phyloP scores from a whole-genome alignment of 768 basidiomycete genomes.

The Hygrophoropsis aurantiaca region DNA sequence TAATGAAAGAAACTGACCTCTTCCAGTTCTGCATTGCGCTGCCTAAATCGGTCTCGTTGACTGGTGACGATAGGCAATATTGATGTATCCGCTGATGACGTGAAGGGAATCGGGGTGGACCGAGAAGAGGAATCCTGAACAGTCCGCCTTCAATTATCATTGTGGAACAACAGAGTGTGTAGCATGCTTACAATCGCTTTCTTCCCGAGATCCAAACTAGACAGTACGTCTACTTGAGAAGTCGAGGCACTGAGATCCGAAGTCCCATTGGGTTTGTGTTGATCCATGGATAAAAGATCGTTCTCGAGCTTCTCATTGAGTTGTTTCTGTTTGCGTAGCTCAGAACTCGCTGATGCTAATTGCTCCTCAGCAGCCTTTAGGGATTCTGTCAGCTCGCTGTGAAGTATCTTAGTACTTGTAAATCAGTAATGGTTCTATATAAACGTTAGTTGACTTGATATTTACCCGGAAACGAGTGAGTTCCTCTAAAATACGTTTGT shows the following conservation, averaged over 20 bases:
- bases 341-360: constrained; percentile 55
- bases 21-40: constrained; percentile 95
- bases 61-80: constrained; percentile 98
- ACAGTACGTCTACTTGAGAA: constrained; percentile 56
- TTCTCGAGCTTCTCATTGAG: constrained; percentile 92
- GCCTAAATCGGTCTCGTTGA: constrained; percentile 96
- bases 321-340: constrained; percentile 73
- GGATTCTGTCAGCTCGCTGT: constrained; percentile 75
- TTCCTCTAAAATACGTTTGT: constrained; percentile 89
- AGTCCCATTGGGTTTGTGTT: constrained; percentile 43
- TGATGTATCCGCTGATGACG: constrained; percentile 81
- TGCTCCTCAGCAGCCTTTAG: constrained; percentile 57
- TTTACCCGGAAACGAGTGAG: constrained; percentile 85
- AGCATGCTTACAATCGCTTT: constrained; percentile 39
- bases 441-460: constrained; percentile 2
- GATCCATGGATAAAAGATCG: constrained; percentile 83
- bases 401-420: constrained; percentile 61
- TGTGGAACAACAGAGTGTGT: background rate
- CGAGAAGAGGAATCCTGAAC: constrained; percentile 33
- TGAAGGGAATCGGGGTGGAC: constrained; percentile 68
- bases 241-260: constrained; percentile 28
- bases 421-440: background rate
- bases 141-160: background rate
- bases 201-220: constrained; percentile 71
- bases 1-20: constrained; percentile 61